Evolutionary conservation across 441 rosid species (phyloP), one percentile per base, ranked within the genome.

Genomic region (Euphorbia schlechtendalii): DNA sequence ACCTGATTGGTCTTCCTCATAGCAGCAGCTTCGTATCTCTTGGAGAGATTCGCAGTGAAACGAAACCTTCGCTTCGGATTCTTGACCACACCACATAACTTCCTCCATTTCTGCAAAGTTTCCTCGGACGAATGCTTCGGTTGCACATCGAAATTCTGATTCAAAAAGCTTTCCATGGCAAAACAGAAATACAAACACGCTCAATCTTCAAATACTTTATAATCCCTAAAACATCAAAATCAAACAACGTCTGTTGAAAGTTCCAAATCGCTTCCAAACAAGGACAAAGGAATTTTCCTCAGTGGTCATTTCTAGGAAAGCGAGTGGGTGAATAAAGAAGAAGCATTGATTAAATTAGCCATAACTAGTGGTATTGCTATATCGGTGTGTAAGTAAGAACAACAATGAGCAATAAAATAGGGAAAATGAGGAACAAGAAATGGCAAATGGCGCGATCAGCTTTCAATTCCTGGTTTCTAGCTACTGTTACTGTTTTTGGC

Each of bases 1-100:
- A 83, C 98, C 84, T 85, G 90, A 72, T 87, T 86, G 83, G 88
- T 83, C n/a, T 74, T 78, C 0, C 98, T 95, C 92, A 89, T 87
- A 1, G 82, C 92, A 21, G 91, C 96, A 14, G 64, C 81, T 65
- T 77, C 87, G 43, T 71, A 70, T 43, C 87, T 81, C 77, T 84
- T 86, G 54, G 66, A 81, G 65, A 90, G 90, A 63, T 94, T 83
- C 15, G 83, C 86, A 38, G 84, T 81, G 71, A 69, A 81, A 27
- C 97, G 96, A 70, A 94, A 94, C 67, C 99, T 74, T 56, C 97
- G 80, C 58, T 82, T 82, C 12, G 70, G 89, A 58, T 90, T 94
- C 83, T 79, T 86, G 51, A 94, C 92, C 38, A 94, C 10, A 27
- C 84, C 68, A 18, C 85, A 88, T 0, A 85, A 74, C 0, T 78